Evolutionary conservation across 78 protist genomes (phyloP), one percentile per base, ranked within the genome.

Genomic region (Planoprotostelium fungivorum): DNA sequence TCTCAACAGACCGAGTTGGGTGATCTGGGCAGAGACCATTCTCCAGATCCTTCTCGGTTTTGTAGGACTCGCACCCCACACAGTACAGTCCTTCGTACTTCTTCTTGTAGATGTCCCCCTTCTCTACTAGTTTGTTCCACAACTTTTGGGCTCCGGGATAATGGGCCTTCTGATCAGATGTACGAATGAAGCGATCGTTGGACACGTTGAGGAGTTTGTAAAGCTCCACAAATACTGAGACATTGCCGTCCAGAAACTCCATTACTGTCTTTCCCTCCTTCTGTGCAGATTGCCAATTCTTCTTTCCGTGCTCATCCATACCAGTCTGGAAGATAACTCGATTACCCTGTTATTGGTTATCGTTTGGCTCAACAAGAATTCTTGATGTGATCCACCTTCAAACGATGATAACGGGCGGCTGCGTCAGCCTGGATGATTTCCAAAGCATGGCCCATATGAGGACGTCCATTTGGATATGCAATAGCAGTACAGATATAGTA

Each of bases 281-380:
- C 51, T 89, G 91, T 0, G 99, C 99, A 1, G 97, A 85, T 73
- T 97, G 96, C n/a, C 86, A 84, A 38, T 90, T 94, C 89, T 95
- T 95, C n/a, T 1, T 34, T 35, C 99, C 99, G 92, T 98, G 99
- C 90, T 98, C 99, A 37, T 94, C 96, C n/a, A 94, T 94, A 36
- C 99, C 99, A 1, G 99, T 98, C 89, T 89, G 38, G 91, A 97
- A 95, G 5, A 51, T 51, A 16, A 51, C 73, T 16, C 16, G 5
- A 5, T 51, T 5, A 16, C 73, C 73, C 73, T 51, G 73, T 16
- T n/a, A n/a, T n/a, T n/a, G n/a, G n/a, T n/a, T n/a, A n/a, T n/a
- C n/a, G n/a, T n/a, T n/a, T n/a, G n/a, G n/a, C n/a, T n/a, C n/a
- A n/a, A n/a, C n/a, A n/a, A n/a, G n/a, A n/a, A n/a, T n/a, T n/a